These are phyloP conservation scores for Coriaria nepalensis DNA, from an alignment of 306 rosid genomes.

Conservation along the genomic window DNA sequence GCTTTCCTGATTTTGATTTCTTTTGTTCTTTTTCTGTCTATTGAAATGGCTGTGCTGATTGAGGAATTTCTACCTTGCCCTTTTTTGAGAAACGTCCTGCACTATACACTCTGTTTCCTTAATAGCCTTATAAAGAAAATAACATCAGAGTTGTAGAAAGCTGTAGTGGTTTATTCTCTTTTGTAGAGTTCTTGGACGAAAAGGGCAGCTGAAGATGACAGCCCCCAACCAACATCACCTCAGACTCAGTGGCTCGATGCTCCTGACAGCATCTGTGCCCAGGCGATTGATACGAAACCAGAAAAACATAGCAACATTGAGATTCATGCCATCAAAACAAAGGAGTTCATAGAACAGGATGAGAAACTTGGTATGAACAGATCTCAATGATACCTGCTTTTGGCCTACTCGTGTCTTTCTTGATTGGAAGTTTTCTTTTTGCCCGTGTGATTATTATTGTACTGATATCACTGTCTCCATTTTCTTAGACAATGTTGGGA, in stretches of 20 bases:
- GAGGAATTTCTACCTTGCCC: too few species aligned
- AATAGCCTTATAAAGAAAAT: background rate
- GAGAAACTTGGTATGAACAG: constrained; percentile 32
- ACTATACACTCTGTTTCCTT: background rate
- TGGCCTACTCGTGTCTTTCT: too few species aligned
- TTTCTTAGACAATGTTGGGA: constrained; percentile 29
- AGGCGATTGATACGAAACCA: constrained; percentile 28
- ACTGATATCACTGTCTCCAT: background rate
- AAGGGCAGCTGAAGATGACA: constrained; percentile 33
- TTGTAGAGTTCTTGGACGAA: constrained; percentile 27
- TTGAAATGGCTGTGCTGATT: too few species aligned
- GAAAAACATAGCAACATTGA: constrained; percentile 22
- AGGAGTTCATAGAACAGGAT: constrained; percentile 24
- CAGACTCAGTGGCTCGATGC: constrained; percentile 24
- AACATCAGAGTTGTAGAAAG: background rate
- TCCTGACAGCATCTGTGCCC: constrained; percentile 41
- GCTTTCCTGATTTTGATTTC: background rate
- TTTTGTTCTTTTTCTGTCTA: background rate
- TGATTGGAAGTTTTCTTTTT: too few species aligned
- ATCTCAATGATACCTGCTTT: too few species aligned
- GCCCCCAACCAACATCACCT: constrained; percentile 29
- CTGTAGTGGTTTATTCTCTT: background rate
- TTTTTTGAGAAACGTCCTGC: too few species aligned
- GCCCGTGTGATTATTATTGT: too few species aligned
- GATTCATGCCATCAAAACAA: constrained; percentile 22